Base-by-base conservation (phyloP, 2,329 filamentous ascomycete species). In the Trichoderma polysporum region DNA sequence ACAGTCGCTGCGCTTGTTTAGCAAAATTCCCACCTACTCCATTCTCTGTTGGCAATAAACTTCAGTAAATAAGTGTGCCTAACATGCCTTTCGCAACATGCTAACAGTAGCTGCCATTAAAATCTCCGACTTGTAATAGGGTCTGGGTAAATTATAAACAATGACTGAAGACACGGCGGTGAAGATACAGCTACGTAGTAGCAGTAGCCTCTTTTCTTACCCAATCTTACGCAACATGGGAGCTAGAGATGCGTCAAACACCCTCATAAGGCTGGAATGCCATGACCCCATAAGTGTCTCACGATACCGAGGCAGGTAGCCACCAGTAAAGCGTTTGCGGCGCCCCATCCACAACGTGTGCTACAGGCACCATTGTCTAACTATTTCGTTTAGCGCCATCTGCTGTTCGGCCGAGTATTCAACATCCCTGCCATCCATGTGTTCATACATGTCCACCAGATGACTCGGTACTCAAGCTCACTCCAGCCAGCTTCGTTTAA, bases 351-450 rank as follows among this genome's bases (percentile, higher is more conserved):
- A 59, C 13, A 41, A 39, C 35, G 15, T 37, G 15, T 37, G 29
- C 5, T n/a, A n/a, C 9, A 27, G 15, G 6, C 59, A 33, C 29
- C 41, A 47, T 59, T 47, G 3, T 25, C n/a, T 5, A 49, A 10
- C 39, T 49, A 25, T 12, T 25, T 45, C 13, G n/a, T 27, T 17
- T 47, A 63, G 60, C 19, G 49, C 60, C 60, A n/a, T 45, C 35
- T 45, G 60, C 60, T 54, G 35, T 29, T 33, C 6, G 27, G 27
- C 50, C 50, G 27, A 53, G 50, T 17, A 47, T 8, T 45, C n/a
- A n/a, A 35, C 19, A 63, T 62, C 59, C 47, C 25, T 62, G 59
- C n/a, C n/a, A 31, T 22, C 59, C 59, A 62, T 62, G 47, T 62
- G 47, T 35, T 22, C n/a, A 45, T 52, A n/a, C 29, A 19, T 22